phyloP scores from a whole-genome alignment of 345 rosid genomes.

The Clausena lansium region DNA sequence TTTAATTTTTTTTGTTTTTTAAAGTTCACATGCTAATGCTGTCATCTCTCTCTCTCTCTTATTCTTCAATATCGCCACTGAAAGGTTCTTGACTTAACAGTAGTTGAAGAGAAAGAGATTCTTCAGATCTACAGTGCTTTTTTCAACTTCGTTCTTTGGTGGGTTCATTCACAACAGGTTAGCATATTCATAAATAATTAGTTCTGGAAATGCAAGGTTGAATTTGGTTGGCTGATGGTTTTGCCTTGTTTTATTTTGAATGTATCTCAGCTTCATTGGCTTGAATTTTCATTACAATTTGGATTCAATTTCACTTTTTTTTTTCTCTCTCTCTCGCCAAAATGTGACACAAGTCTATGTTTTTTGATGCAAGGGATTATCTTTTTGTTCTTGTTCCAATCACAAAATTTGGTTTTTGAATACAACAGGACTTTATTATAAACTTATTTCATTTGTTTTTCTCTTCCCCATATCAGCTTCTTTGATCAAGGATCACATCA shows the following conservation, averaged over 20 bases:
- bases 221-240: background rate
- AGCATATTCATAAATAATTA: background rate
- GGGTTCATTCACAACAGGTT: conserved; percentile 29
- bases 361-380: background rate
- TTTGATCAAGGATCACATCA: background rate
- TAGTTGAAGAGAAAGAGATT: conserved; percentile 24
- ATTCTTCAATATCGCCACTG: conserved; percentile 31
- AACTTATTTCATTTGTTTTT: background rate
- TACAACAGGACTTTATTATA: too few relatives aligned
- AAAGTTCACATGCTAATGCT: conserved; percentile 48
- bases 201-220: background rate
- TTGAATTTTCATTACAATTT: conserved; percentile 4
- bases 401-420: background rate
- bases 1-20: conserved; percentile 25
- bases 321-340: background rate
- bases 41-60: conserved; percentile 6
- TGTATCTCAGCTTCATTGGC: conserved; percentile 6
- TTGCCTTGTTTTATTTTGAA: background rate
- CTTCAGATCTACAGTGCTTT: conserved; percentile 51
- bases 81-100: conserved; percentile 39
- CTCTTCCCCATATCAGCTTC: background rate
- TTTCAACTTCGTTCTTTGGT: conserved; percentile 18
- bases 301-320: background rate
- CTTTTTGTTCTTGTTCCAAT: background rate
- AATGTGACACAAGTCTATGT: background rate